A percentile compares a stretch with the other conserved stretches of the same genome.
These are phyloP conservation scores for Blastomyces silverae DNA, from an alignment of 2,329 filamentous ascomycete species.

Conservation along the genomic window DNA sequence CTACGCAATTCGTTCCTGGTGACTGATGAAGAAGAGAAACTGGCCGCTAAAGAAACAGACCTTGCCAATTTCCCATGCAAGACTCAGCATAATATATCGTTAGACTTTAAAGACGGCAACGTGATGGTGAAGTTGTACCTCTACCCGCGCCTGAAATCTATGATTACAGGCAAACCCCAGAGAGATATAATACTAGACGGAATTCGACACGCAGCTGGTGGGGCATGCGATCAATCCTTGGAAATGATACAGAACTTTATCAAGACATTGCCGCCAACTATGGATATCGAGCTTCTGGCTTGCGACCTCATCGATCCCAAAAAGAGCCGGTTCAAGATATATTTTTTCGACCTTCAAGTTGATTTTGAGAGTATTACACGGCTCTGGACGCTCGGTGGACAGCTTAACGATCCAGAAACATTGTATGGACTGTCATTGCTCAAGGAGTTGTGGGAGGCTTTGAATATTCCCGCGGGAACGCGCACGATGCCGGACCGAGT, in stretches of 20 bases:
- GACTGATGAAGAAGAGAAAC: constrained; percentile 13
- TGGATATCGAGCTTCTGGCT: constrained; percentile 16
- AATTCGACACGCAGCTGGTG: constrained; percentile 9
- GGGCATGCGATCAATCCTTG: constrained; percentile 3
- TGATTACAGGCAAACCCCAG: constrained; percentile 15
- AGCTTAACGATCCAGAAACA: constrained; percentile 16
- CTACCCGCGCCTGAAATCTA: constrained; percentile 21
- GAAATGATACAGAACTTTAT: constrained; percentile 15
- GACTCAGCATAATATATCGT: constrained; percentile 21
- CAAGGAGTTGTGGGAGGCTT: constrained; percentile 19
- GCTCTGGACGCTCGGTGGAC: constrained; percentile 23
- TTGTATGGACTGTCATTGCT: constrained; percentile 19
- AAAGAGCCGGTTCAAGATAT: constrained; percentile 23
- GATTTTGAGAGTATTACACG: constrained; percentile 16
- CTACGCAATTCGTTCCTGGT: constrained; percentile 10
- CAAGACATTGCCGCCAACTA: constrained; percentile 5
- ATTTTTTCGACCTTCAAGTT: constrained; percentile 20
- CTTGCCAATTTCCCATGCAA: constrained; percentile 15
- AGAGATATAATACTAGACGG: constrained; percentile 13
- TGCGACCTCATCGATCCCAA: constrained; percentile 22
- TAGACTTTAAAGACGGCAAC: constrained; percentile 20
- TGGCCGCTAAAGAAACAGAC: neutral
- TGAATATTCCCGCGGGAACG: constrained; percentile 18
- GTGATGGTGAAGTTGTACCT: constrained; percentile 23
- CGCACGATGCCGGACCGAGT: constrained; percentile 16